A percentile compares a stretch with the other conserved stretches of the same genome.
Evolutionary conservation across 2,329 filamentous ascomycete species (phyloP).

Genomic region (Claviceps monticola): DNA sequence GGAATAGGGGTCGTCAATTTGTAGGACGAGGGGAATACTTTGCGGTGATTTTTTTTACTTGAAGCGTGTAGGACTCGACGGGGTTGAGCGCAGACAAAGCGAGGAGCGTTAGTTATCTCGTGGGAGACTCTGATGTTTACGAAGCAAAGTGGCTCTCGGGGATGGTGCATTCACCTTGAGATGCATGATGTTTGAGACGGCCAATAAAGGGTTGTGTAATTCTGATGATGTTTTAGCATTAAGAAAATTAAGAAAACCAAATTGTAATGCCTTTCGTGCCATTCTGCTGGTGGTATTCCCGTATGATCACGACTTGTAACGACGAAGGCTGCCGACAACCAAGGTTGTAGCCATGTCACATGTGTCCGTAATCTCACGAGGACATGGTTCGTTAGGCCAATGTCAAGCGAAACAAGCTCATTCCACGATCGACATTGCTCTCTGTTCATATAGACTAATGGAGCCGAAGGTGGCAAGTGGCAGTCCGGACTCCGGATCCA

Average conservation of each 20-base stretch:
- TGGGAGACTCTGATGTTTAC: not conserved
- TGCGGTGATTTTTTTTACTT: not conserved
- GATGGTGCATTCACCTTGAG: conserved; percentile 20
- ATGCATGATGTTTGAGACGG: conserved; percentile 9
- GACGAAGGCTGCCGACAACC: not conserved
- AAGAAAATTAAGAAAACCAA: not conserved
- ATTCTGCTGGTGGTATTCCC: not conserved
- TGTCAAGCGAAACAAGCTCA: not conserved
- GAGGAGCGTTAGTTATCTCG: not conserved
- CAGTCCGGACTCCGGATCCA: not conserved
- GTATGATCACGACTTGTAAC: not conserved
- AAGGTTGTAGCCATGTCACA: not conserved
- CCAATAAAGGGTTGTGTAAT: conserved; percentile 21
- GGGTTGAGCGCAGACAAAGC: not conserved
- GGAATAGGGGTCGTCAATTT: not conserved
- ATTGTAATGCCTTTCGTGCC: not conserved
- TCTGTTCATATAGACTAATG: not conserved
- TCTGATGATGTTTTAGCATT: conserved; percentile 8
- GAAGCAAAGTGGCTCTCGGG: conserved; percentile 12
- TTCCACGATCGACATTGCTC: not conserved
- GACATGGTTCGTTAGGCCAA: too few relatives aligned
- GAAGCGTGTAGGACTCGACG: not conserved
- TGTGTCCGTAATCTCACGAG: too few relatives aligned
- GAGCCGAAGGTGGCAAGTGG: not conserved
- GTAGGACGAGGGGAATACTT: not conserved